A percentile compares a stretch with the other conserved stretches of the same genome.
These are phyloP conservation scores for Fusarium piperis DNA, from an alignment of 2,329 filamentous ascomycete species.

Conservation along the genomic window DNA sequence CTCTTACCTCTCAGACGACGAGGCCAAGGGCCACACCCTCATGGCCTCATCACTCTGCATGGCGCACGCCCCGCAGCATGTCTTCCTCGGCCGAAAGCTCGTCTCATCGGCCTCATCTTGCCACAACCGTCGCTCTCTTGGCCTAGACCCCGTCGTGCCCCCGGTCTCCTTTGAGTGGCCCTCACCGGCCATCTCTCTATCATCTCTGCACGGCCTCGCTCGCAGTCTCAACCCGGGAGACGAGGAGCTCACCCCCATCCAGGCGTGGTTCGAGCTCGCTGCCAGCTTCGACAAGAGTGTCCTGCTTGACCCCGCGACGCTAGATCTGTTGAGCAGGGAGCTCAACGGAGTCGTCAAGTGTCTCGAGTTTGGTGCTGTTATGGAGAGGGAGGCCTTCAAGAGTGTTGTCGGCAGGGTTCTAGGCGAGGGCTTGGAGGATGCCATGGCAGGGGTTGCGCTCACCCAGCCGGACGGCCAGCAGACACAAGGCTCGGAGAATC, in stretches of 20 bases:
- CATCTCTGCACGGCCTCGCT: slow-evolving; percentile 56
- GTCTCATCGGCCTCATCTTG: slow-evolving; percentile 32
- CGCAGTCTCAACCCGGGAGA: slow-evolving; percentile 54
- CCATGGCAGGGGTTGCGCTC: slow-evolving; percentile 21
- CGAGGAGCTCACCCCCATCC: slow-evolving; percentile 60
- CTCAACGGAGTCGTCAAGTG: slow-evolving; percentile 57
- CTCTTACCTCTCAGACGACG: slow-evolving; percentile 43
- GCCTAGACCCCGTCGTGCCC: slow-evolving; percentile 32
- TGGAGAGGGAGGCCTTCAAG: slow-evolving; percentile 59
- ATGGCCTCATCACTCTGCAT: slow-evolving; percentile 57
- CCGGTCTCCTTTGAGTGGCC: slow-evolving; percentile 49
- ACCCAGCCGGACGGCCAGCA: background rate
- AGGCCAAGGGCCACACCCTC: slow-evolving; percentile 53
- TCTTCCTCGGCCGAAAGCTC: slow-evolving; percentile 44
- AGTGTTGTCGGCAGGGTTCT: slow-evolving; percentile 55
- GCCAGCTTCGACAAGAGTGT: slow-evolving; percentile 51
- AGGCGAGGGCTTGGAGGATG: slow-evolving; percentile 36
- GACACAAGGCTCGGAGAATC: background rate
- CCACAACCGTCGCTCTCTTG: slow-evolving; percentile 19
- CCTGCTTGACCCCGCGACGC: slow-evolving; percentile 47
- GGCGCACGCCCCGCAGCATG: slow-evolving; percentile 48
- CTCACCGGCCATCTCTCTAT: slow-evolving; percentile 53
- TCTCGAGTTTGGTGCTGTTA: slow-evolving; percentile 58
- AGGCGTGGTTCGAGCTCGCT: slow-evolving; percentile 65
- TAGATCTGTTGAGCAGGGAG: slow-evolving; percentile 53